Conservation (phyloP, 495 filamentous ascomycete species). For the Hyaloscypha finlandica region DNA sequence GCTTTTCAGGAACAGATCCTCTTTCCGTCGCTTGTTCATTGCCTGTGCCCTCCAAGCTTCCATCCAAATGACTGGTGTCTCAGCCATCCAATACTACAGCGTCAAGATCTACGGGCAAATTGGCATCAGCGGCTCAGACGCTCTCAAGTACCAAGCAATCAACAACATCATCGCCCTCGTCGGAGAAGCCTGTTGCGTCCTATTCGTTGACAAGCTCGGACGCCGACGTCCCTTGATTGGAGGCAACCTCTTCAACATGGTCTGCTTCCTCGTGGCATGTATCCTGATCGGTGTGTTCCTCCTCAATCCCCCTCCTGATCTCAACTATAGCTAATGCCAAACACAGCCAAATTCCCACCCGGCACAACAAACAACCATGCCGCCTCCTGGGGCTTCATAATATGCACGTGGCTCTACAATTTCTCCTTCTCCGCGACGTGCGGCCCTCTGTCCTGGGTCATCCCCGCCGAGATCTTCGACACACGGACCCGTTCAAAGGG, state of each 20-base stretch:
- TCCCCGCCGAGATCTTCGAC: slow-evolving; percentile 54
- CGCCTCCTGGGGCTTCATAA: slow-evolving; percentile 74
- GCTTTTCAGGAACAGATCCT: slow-evolving; percentile 61
- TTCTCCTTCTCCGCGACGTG: slow-evolving; percentile 56
- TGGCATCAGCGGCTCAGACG: slow-evolving; percentile 62
- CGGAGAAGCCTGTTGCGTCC: slow-evolving; percentile 65
- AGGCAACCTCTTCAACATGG: slow-evolving; percentile 65
- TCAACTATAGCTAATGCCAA: background rate
- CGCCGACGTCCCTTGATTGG: slow-evolving; percentile 65
- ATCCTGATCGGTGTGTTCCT: slow-evolving; percentile 39
- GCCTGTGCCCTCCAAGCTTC: slow-evolving; percentile 68
- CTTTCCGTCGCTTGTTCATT: slow-evolving; percentile 69
- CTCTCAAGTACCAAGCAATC: slow-evolving; percentile 72
- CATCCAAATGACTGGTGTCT: slow-evolving; percentile 73
- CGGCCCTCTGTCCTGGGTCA: slow-evolving; percentile 52
- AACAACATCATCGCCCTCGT: slow-evolving; percentile 66
- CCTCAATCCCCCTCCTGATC: background rate
- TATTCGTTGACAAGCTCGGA: slow-evolving; percentile 66
- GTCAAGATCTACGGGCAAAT: slow-evolving; percentile 68
- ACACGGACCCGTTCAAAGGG: slow-evolving; percentile 49
- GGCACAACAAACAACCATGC: slow-evolving; percentile 49
- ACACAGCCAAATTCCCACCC: slow-evolving; percentile 56
- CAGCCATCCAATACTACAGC: slow-evolving; percentile 73
- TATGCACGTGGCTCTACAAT: slow-evolving; percentile 58
- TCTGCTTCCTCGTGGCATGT: slow-evolving; percentile 42